Percentiles rank a stretch among this genome's conserved stretches.
Conservation (phyloP, 2,329 filamentous ascomycete genomes). For the Ploettnerulaceae sp. region DNA sequence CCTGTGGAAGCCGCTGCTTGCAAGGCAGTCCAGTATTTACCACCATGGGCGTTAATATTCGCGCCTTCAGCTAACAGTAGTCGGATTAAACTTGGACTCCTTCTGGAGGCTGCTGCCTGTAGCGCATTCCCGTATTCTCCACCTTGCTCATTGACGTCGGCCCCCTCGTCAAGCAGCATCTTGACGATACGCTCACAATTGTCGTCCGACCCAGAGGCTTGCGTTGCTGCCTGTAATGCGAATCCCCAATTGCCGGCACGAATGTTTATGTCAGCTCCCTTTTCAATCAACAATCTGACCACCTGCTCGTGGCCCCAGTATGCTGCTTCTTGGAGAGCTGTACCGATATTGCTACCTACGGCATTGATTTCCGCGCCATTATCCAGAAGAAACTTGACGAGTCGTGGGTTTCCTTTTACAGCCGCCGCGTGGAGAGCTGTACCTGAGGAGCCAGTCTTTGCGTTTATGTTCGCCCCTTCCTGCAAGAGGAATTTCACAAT, state of each 20-base stretch:
- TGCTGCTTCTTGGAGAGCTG: too few species aligned
- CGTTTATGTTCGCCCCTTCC: constrained; percentile 8
- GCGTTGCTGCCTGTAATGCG: too few species aligned
- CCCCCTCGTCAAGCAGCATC: background rate
- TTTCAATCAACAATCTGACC: too few species aligned
- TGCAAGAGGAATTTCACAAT: constrained; percentile 13
- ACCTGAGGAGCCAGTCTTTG: background rate
- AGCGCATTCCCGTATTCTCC: background rate
- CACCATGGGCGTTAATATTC: background rate
- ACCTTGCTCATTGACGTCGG: background rate
- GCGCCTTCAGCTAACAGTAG: background rate
- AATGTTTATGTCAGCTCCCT: too few species aligned
- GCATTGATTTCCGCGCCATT: constrained; percentile 5
- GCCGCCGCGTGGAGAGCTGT: constrained; percentile 13
- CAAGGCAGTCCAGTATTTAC: background rate
- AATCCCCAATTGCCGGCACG: too few species aligned
- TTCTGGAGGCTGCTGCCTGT: background rate
- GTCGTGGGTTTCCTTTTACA: background rate
- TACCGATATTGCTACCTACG: too few species aligned
- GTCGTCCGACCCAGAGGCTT: too few species aligned
- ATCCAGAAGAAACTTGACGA: constrained; percentile 5
- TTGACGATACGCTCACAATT: too few species aligned
- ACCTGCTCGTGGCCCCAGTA: too few species aligned
- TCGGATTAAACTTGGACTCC: background rate
- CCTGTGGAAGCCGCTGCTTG: constrained; percentile 2